Conservation (phyloP, 2,329 filamentous ascomycete genomes). For the Penicillium glabrum region DNA sequence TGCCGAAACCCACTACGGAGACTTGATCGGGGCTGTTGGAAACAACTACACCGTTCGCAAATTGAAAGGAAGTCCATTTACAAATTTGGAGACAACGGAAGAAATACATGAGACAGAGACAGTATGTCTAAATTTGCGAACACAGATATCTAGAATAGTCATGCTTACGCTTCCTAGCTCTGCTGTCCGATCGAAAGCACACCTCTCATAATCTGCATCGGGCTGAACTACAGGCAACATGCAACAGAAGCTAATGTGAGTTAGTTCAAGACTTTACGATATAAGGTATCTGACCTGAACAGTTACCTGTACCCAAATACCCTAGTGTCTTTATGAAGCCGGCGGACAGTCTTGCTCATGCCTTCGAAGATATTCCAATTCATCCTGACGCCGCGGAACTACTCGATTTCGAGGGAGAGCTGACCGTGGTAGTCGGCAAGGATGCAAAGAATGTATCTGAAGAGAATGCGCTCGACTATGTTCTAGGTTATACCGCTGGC, state of each 20-base stretch:
- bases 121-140: background rate
- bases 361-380: slow-evolving; percentile 5
- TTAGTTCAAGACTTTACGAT: background rate
- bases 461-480: slow-evolving; percentile 21
- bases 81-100: background rate
- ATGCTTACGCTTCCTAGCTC: background rate
- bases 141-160: background rate
- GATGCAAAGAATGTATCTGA: slow-evolving; percentile 16
- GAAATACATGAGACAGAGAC: background rate
- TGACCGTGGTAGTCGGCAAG: slow-evolving; percentile 23
- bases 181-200: slow-evolving; percentile 8
- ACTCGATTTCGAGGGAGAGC: slow-evolving; percentile 20
- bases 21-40: background rate
- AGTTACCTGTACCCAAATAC: slow-evolving; percentile 3
- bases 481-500: slow-evolving; percentile 35
- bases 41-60: slow-evolving; percentile 7
- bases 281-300: background rate
- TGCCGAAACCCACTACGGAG: slow-evolving; percentile 2
- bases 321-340: slow-evolving; percentile 22
- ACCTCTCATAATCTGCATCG: slow-evolving; percentile 17
- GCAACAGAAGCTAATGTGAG: slow-evolving; percentile 18
- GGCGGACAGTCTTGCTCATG: slow-evolving; percentile 4
- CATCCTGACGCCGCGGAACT: slow-evolving; percentile 1
- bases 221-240: slow-evolving; percentile 20
- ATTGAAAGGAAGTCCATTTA: slow-evolving; percentile 6